Base-by-base conservation (phyloP, 768 basidiomycete genomes). In the Dictyophora rubrovolvata region DNA sequence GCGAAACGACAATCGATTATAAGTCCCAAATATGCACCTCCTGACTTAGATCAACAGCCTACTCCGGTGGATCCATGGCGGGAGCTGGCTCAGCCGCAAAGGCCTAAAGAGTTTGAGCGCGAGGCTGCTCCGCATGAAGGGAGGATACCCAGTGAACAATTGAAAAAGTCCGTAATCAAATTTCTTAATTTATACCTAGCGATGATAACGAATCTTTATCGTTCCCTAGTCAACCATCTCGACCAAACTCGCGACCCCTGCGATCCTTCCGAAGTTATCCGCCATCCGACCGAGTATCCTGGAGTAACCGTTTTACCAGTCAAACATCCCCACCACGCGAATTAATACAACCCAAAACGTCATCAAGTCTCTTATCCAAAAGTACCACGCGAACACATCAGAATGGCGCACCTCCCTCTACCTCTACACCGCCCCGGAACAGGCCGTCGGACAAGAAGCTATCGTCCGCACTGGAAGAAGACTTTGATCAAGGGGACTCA, bases 61-160 rank as follows among this genome's bases (percentile, higher is more conserved):
- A 12, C 50, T 34, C 28, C 28, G 12, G 28, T 4, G 18, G 50
- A 22, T 34, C 50, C 50, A 51, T 51, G 50, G 50, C 12, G 28
- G 20, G 2, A 51, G 50, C 14, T 51, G 28, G 14, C 3, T 18
- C 4, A 16, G 14, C 50, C 50, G 50, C 20, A 12, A n/a, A n/a
- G 9, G 21, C 20, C 12, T 51, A 4, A 51, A 51, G 20, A 11
- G 21, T 48, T 56, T 18, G 23, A 28, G 17, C 55, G 55, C 10
- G 55, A 56, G 18, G 18, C 8, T 48, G 55, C 55, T 12, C 55
- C 55, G 14, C 55, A 56, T 56, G 46, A 47, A 12, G 55, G 55
- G 23, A 56, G 33, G 22, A 49, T 48, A 48, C 33, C 55, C 11
- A 34, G 42, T 16, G 50, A 51, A 51, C 12, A 22, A 20, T 18